Evolutionary conservation across 495 filamentous ascomycete species (phyloP).

Genomic region (Penicillium alfredii): DNA sequence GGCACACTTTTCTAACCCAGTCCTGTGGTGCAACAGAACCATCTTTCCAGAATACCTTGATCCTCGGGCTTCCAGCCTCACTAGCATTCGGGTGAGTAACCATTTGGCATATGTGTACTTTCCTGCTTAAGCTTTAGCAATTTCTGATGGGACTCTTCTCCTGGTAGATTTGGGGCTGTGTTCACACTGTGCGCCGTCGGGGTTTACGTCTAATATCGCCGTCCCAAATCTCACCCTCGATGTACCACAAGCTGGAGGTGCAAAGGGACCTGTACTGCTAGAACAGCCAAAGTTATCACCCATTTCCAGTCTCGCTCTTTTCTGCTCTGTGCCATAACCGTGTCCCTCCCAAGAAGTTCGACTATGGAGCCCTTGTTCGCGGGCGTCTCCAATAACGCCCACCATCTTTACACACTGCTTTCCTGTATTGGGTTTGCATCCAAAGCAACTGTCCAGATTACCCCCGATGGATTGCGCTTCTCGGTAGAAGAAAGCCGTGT

Average conservation of each 20-base stretch:
- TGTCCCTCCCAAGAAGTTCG: conserved; percentile 2
- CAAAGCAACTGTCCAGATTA: conserved; percentile 79
- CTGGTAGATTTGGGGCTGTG: conserved; percentile 87
- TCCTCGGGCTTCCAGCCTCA: conserved; percentile 84
- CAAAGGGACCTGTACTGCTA: conserved; percentile 33
- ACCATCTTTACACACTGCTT: conserved; percentile 83
- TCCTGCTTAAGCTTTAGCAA: too few relatives aligned
- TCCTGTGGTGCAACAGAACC: too few relatives aligned
- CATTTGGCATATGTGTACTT: not conserved
- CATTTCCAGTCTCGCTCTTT: conserved; percentile 9
- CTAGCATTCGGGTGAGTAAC: conserved; percentile 75
- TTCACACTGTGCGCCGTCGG: conserved; percentile 98
- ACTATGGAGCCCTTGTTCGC: conserved; percentile 62
- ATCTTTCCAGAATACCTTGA: conserved; percentile 66
- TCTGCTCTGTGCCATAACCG: conserved; percentile 7
- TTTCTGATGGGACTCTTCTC: too few relatives aligned
- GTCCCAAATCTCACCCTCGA: conserved; percentile 23
- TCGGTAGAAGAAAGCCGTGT: conserved; percentile 76
- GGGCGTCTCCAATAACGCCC: conserved; percentile 78
- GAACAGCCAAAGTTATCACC: conserved; percentile 26
- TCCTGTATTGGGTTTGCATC: conserved; percentile 77
- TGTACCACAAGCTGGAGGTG: conserved; percentile 38
- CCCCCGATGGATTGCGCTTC: conserved; percentile 75
- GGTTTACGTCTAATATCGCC: conserved; percentile 79
- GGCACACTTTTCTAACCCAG: too few relatives aligned